Evolutionary conservation across 2,329 filamentous ascomycete genomes (phyloP).

Genomic region (Neofusicoccum sp.): DNA sequence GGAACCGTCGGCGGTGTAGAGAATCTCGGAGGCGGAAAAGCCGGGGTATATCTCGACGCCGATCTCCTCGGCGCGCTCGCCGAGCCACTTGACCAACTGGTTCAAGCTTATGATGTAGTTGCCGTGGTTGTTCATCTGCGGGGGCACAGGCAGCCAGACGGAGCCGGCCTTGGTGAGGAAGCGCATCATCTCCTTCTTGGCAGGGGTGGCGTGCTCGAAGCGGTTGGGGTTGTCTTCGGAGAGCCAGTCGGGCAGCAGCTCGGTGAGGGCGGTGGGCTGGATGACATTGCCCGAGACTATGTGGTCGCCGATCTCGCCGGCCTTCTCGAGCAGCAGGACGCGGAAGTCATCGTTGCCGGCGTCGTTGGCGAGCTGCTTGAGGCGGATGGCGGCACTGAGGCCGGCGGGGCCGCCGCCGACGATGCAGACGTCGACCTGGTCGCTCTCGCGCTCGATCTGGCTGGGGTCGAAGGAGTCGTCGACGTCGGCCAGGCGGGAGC

Average conservation of each 20-base stretch:
- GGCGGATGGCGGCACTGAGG: constrained; percentile 84
- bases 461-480: constrained; percentile 45
- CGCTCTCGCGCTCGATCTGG: constrained; percentile 78
- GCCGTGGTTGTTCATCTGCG: constrained; percentile 97
- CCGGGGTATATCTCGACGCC: constrained; percentile 96
- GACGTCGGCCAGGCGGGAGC: constrained; percentile 34
- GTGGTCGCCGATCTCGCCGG: constrained; percentile 90
- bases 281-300: constrained; percentile 95
- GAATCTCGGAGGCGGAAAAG: constrained; percentile 88
- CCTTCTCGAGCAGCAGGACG: constrained; percentile 90
- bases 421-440: constrained; percentile 95
- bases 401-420: constrained; percentile 94
- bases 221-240: constrained; percentile 81
- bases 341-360: constrained; percentile 95
- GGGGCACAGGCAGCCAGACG: constrained; percentile 80
- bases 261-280: constrained; percentile 81
- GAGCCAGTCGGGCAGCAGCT: constrained; percentile 92
- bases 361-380: constrained; percentile 94
- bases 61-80: constrained; percentile 91
- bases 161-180: constrained; percentile 81
- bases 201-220: constrained; percentile 84
- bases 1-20: constrained; percentile 82
- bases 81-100: constrained; percentile 93
- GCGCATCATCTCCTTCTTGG: constrained; percentile 82
- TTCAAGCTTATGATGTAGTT: constrained; percentile 98